A percentile compares a stretch with the other conserved stretches of the same genome.
These are phyloP conservation scores for Nepenthes mirabilis DNA, from an alignment of 148 eudicot genomes.

Conservation along the genomic window DNA sequence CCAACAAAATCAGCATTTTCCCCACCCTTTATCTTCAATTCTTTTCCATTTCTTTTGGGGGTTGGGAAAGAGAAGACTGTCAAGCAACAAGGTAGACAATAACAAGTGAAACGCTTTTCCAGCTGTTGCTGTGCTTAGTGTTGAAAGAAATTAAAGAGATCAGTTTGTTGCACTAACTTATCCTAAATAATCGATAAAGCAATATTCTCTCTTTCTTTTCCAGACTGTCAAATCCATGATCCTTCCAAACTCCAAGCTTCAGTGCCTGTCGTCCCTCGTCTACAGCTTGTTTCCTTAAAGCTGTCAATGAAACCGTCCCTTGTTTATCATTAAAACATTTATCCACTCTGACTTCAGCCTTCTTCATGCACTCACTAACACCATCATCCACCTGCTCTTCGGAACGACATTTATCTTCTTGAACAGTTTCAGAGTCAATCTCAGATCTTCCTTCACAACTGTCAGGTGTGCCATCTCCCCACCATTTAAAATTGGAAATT, in stretches of 20 bases:
- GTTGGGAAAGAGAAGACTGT: no score
- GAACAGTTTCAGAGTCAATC: conserved; percentile 8
- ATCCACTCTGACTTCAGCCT: conserved; percentile 3
- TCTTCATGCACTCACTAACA: conserved; percentile 2
- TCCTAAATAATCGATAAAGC: conserved; percentile 30
- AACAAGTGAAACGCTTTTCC: no score
- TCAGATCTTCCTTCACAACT: conserved; percentile 4
- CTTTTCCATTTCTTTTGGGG: no score
- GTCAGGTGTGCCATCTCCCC: conserved; percentile 30
- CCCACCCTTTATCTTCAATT: no score
- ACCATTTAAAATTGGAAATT: conserved; percentile 32
- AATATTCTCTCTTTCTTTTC: conserved; percentile 26
- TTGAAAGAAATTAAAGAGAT: no score
- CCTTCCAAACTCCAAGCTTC: conserved; percentile 30
- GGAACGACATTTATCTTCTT: conserved; percentile 11
- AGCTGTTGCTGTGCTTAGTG: no score
- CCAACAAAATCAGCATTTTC: no score
- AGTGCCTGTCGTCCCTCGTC: conserved; percentile 43
- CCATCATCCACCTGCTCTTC: conserved; percentile 12
- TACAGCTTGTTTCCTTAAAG: conserved; percentile 41
- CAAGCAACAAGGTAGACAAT: no score
- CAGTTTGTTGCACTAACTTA: conserved; percentile 1
- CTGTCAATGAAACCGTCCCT: conserved; percentile 18
- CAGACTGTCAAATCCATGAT: conserved; percentile 26
- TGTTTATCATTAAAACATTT: conserved; percentile 8